These are phyloP conservation scores for Leccinum subspadiceum DNA, from an alignment of 1,284 basidiomycete genomes.

Conservation along the genomic window DNA sequence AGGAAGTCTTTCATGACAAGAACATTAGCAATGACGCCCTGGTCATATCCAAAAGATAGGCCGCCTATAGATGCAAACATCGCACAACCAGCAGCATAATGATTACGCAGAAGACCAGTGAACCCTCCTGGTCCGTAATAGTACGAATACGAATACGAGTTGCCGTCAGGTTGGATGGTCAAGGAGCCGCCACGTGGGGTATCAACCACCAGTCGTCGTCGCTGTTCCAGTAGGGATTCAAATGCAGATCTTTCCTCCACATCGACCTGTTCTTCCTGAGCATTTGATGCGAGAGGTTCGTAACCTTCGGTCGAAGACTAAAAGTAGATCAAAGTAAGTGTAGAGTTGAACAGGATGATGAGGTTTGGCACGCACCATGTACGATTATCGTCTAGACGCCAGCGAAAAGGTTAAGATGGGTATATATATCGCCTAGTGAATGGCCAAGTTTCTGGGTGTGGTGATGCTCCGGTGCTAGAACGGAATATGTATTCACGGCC, in stretches of 20 bases:
- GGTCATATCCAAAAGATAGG: slow-evolving; percentile 76
- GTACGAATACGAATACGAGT: slow-evolving; percentile 57
- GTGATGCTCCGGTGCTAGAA: not conserved
- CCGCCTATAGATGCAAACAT: slow-evolving; percentile 77
- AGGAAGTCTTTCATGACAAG: slow-evolving; percentile 79
- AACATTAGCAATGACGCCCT: slow-evolving; percentile 78
- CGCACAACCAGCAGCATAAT: slow-evolving; percentile 60
- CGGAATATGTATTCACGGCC: not conserved
- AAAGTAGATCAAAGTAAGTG: not conserved
- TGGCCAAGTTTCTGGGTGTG: not conserved
- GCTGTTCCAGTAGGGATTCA: slow-evolving; percentile 18
- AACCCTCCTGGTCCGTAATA: slow-evolving; percentile 67
- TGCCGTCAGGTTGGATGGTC: slow-evolving; percentile 37
- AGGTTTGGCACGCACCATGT: slow-evolving; percentile 16
- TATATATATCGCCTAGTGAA: not conserved
- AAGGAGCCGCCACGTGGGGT: slow-evolving; percentile 33
- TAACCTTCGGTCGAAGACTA: slow-evolving; percentile 17
- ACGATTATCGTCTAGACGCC: not conserved
- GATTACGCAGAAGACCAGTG: slow-evolving; percentile 60
- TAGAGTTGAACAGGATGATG: not conserved
- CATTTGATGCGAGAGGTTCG: slow-evolving; percentile 16
- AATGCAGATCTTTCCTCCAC: slow-evolving; percentile 13
- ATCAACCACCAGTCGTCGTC: slow-evolving; percentile 19
- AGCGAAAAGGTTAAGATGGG: not conserved
- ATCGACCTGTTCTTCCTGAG: slow-evolving; percentile 16